phyloP scores from a whole-genome alignment of 768 basidiomycete species.

The Lactifluus volemus region DNA sequence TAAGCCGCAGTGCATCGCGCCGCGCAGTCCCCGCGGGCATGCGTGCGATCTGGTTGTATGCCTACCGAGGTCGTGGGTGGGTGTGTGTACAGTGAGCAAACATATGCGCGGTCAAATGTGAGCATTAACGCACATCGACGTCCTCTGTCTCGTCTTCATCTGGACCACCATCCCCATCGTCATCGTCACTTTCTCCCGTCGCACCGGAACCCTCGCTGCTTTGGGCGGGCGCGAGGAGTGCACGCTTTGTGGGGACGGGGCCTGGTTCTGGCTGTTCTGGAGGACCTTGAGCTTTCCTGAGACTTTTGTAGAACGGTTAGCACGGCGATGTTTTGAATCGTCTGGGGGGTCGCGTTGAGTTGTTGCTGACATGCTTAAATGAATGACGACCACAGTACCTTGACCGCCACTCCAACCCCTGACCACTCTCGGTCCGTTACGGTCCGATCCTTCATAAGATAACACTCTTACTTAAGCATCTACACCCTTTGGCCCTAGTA shows the following conservation, averaged over 20 bases:
- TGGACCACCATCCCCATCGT: slow-evolving; percentile 55
- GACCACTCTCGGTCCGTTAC: neutral
- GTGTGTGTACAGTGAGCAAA: neutral
- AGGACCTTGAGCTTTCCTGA: slow-evolving; percentile 84
- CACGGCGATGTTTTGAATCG: slow-evolving; percentile 57
- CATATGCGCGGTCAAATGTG: neutral
- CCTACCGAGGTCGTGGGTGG: slow-evolving; percentile 33
- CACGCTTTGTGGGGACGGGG: slow-evolving; percentile 20
- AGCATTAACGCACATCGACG: slow-evolving; percentile 42
- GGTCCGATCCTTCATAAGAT: neutral
- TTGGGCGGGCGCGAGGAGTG: slow-evolving; percentile 20
- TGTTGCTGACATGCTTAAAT: neutral
- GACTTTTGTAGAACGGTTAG: slow-evolving; percentile 72
- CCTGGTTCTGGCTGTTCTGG: slow-evolving; percentile 64
- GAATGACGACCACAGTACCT: neutral
- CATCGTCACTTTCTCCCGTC: slow-evolving; percentile 30
- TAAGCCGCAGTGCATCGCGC: slow-evolving; percentile 79
- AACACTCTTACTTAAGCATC: neutral
- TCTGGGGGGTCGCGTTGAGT: slow-evolving; percentile 9
- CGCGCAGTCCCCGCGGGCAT: slow-evolving; percentile 93
- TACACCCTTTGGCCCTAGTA: slow-evolving; percentile 31
- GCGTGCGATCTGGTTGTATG: slow-evolving; percentile 89
- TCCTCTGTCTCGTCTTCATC: slow-evolving; percentile 58
- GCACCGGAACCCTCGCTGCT: slow-evolving; percentile 26
- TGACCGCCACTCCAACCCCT: neutral